Percentiles rank a stretch among this genome's conserved stretches.
phyloP scores from a whole-genome alignment of 495 filamentous ascomycete species.

The Talaromyces trachyspermus region DNA sequence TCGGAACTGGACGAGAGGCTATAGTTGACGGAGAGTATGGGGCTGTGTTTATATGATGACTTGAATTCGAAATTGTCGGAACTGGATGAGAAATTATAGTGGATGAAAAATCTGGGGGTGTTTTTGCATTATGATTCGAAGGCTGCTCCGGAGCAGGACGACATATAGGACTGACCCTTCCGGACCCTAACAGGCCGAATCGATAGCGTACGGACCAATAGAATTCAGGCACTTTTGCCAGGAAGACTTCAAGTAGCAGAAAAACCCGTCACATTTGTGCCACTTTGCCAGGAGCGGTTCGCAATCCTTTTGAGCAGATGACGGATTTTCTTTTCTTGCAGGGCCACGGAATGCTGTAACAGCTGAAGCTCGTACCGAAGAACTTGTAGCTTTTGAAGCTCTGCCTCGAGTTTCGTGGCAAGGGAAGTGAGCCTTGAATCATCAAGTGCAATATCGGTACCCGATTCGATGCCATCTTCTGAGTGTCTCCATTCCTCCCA shows the following conservation, averaged over 20 bases:
- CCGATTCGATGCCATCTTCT: not conserved
- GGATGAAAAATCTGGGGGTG: not conserved
- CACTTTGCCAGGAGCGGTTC: slow-evolving; percentile 5
- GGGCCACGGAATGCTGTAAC: not conserved
- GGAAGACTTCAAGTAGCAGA: slow-evolving; percentile 11
- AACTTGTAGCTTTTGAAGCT: slow-evolving; percentile 3
- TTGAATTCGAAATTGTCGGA: not conserved
- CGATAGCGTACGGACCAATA: slow-evolving; percentile 20
- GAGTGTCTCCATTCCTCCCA: not conserved
- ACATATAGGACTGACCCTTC: slow-evolving; percentile 5
- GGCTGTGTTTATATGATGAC: not conserved
- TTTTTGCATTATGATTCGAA: not conserved
- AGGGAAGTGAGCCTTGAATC: not conserved
- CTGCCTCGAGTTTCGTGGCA: not conserved
- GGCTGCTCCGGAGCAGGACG: not conserved
- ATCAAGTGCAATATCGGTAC: not conserved
- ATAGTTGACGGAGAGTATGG: not conserved
- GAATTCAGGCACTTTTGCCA: slow-evolving; percentile 14
- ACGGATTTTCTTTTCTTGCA: slow-evolving; percentile 10
- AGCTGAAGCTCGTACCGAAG: slow-evolving; percentile 3
- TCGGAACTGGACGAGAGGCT: not conserved
- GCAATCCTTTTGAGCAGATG: slow-evolving; percentile 10
- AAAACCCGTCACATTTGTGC: slow-evolving; percentile 11
- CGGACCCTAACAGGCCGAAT: slow-evolving; percentile 5
- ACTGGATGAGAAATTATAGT: not conserved